Evolutionary conservation across 306 rosid genomes (phyloP).

Genomic region (Glycyrrhiza uralensis): DNA sequence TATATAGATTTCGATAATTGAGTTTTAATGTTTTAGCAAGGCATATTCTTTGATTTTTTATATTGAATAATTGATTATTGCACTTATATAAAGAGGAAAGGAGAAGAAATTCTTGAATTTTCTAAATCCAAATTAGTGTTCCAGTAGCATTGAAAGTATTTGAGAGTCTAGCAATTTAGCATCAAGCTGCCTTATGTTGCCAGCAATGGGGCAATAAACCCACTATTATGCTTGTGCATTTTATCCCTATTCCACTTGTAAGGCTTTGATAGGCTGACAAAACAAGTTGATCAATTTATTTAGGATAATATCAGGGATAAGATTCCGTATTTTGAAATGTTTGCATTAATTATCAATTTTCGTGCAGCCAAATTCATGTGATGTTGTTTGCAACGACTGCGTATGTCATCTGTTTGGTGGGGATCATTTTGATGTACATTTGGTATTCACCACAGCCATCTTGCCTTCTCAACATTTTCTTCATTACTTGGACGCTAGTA

Average conservation of each 20-base stretch:
- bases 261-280: neutral
- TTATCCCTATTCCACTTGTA: neutral
- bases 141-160: neutral
- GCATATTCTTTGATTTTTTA: neutral
- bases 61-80: constrained; percentile 4
- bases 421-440: constrained; percentile 94
- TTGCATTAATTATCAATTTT: constrained; percentile 14
- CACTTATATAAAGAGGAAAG: neutral
- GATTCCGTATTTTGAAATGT: constrained; percentile 2
- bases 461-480: constrained; percentile 96
- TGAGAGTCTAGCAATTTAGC: neutral
- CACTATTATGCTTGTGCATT: neutral
- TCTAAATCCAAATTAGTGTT: neutral
- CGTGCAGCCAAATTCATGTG: constrained; percentile 84
- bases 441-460: constrained; percentile 97
- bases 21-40: neutral
- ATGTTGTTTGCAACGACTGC: constrained; percentile 77
- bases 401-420: constrained; percentile 79
- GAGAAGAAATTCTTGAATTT: neutral
- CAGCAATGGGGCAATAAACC: neutral
- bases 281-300: constrained; percentile 20
- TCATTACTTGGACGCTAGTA: constrained; percentile 88
- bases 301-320: constrained; percentile 2
- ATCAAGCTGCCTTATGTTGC: constrained; percentile 4
- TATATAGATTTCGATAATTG: neutral